Evolutionary conservation across 768 basidiomycete species (phyloP), one percentile per base, ranked within the genome.

Genomic region (Mycena albidolilacea): DNA sequence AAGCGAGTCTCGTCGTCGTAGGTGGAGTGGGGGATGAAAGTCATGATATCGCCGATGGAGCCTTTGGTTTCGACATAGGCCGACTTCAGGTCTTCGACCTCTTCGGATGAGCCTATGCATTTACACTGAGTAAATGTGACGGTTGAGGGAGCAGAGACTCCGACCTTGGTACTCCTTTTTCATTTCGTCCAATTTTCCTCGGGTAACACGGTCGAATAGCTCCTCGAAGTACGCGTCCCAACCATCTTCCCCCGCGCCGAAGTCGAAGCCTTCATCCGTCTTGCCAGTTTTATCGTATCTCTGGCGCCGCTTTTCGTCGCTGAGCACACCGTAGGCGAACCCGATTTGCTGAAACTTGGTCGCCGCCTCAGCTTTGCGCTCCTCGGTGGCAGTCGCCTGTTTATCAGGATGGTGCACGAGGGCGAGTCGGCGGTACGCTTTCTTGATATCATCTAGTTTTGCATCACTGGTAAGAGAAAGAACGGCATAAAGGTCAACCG

Each of bases 151-250:
- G 69, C 69, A 43, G 35, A 74, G 61, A 71, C 79, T 41, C n/a
- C 8, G 71, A 93, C 98, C 96, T 87, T 99, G 97, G 82, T 99
- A 99, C 78, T 91, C 92, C 76, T 91, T 91, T 89, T 95, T 97
- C 90, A 97, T 91, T 80, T 98, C 95, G 75, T 98, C 96, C 66
- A 99, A 85, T 80, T 91, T 93, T 71, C 90, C 92, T 73, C 92
- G 89, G 68, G 96, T 97, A 35, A 97, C 94, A 66, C 91, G 88
- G 72, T 97, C 94, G 75, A 96, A 98, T 75, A 98, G 83, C 69
- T 92, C 92, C 80, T 93, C 93, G 77, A 99, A 99, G 83, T 99
- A 99, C 7, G 94, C 90, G 78, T 96, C 95, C 98, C 98, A 99
- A 0, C 96, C 95, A 72, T 92, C 94, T 71, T 93, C 95, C 11